Evolutionary conservation across 805 yeast genomes (phyloP), one percentile per base, ranked within the genome.

Genomic region (Metschnikowia lunata): DNA sequence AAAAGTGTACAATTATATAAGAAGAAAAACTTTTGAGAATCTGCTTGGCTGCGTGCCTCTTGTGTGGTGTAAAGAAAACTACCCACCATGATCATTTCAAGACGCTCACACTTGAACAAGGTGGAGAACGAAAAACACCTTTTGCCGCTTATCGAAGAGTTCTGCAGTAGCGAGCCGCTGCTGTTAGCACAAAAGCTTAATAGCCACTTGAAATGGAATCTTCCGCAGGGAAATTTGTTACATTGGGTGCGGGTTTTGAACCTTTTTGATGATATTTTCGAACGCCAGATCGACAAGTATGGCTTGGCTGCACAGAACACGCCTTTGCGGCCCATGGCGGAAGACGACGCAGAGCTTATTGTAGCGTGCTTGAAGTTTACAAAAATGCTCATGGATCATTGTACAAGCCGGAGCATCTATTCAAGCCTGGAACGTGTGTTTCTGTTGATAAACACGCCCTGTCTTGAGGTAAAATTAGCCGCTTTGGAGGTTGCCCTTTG

Each of bases 161-260:
- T 81, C 13, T 67, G 76, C 43, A 50, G 67, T 4, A 59, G 63
- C 7, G 55, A 57, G 10, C 41, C 36, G 12, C 34, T 37, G 10
- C 70, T 69, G 10, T 69, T 83, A 37, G 67, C 81, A 1, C 46
- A 49, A 4, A 56, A 63, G 34, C 57, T 80, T 40, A 57, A 57
- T 11, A 49, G 48, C 3, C 67, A 76, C 47, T 54, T 70, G 47
- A 58, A 54, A 13, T 82, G 88, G 88, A 75, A 75, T 28, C 66
- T 82, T 23, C 83, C 88, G 8, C 71, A 80, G 48, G 86, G 85
- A 31, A 85, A 87, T 53, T 63, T 91, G 30, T 75, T 75, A 48
- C 82, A 82, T 47, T 90, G 96, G 93, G 77, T 86, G 27, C 76
- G 83, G 0, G 79, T 87, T 1, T 68, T 91, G 54, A 85, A 88